phyloP scores from a whole-genome alignment of 805 yeast genomes.

The Ogataea methanolica region DNA sequence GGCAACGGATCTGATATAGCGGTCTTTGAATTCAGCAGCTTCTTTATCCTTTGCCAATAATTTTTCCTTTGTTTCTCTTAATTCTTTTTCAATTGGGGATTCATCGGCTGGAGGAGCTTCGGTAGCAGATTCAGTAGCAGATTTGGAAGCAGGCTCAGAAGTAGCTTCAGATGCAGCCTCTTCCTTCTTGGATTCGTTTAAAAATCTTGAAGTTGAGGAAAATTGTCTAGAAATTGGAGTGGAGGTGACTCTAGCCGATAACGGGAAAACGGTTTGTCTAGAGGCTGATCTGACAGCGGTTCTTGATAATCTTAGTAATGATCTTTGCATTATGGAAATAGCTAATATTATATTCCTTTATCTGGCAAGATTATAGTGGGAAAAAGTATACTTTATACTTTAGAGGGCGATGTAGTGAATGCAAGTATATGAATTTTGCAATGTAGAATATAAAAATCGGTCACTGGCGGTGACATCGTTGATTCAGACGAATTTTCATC shows the following conservation, averaged over 20 bases:
- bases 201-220: conserved; percentile 14
- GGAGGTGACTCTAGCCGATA: conserved; percentile 3
- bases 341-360: too few species aligned
- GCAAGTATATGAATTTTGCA: too few species aligned
- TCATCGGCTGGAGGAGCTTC: conserved; percentile 8
- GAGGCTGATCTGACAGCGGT: conserved; percentile 11
- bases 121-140: conserved; percentile 6
- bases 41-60: conserved; percentile 64
- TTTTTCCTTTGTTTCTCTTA: conserved; percentile 45
- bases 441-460: too few species aligned
- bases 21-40: conserved; percentile 75
- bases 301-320: conserved; percentile 18
- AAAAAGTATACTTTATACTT: too few species aligned
- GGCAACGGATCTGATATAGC: conserved; percentile 77
- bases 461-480: too few species aligned
- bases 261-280: conserved; percentile 1
- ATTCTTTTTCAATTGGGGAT: conserved; percentile 27
- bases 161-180: conserved; percentile 13
- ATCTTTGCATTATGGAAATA: conserved; percentile 22
- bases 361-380: too few species aligned
- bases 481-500: too few species aligned
- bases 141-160: conserved; percentile 15
- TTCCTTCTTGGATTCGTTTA: conserved; percentile 28
- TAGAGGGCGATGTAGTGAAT: too few species aligned
- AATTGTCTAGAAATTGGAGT: conserved; percentile 17